Evolutionary conservation across 106 monocot genomes (phyloP).

Genomic region (Phalaenopsis equestris): DNA sequence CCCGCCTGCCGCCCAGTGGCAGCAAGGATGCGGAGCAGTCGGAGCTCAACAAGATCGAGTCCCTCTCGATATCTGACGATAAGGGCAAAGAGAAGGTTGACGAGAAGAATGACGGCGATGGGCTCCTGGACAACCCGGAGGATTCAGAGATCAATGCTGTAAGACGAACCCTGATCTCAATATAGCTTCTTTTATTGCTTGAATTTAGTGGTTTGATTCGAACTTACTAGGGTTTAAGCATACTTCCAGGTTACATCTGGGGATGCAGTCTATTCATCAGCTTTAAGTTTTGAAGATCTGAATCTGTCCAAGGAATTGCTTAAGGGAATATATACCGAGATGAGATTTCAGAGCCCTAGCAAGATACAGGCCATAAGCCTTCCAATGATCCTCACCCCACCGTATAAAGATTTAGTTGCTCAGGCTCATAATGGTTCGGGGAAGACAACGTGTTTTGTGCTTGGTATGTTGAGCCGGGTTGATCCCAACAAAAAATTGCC

Average conservation of each 20-base stretch:
- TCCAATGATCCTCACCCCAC: conserved; percentile 92
- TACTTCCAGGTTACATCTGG: conserved; percentile 54
- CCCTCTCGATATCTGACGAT: conserved; percentile 25
- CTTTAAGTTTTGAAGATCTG: conserved; percentile 71
- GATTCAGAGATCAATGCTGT: conserved; percentile 67
- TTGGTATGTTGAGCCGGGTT: conserved; percentile 88
- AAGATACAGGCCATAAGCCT: conserved; percentile 92
- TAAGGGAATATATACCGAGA: conserved; percentile 79
- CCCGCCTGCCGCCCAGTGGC: neutral
- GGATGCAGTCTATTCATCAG: conserved; percentile 70
- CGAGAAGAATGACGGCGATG: conserved; percentile 6
- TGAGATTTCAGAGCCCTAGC: conserved; percentile 82
- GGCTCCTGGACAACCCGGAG: conserved; percentile 54
- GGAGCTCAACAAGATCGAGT: conserved; percentile 18
- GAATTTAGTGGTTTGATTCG: neutral
- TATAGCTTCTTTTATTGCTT: neutral
- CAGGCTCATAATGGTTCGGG: conserved; percentile 98
- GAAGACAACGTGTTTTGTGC: conserved; percentile 95
- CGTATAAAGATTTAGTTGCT: conserved; percentile 79
- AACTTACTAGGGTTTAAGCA: neutral
- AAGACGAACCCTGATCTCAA: neutral
- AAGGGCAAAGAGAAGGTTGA: conserved; percentile 7
- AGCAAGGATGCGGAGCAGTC: neutral
- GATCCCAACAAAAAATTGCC: conserved; percentile 55
- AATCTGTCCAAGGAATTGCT: conserved; percentile 62